Evolutionary conservation across 208 protist genomes (phyloP).

Genomic region (Crithidia sp.): DNA sequence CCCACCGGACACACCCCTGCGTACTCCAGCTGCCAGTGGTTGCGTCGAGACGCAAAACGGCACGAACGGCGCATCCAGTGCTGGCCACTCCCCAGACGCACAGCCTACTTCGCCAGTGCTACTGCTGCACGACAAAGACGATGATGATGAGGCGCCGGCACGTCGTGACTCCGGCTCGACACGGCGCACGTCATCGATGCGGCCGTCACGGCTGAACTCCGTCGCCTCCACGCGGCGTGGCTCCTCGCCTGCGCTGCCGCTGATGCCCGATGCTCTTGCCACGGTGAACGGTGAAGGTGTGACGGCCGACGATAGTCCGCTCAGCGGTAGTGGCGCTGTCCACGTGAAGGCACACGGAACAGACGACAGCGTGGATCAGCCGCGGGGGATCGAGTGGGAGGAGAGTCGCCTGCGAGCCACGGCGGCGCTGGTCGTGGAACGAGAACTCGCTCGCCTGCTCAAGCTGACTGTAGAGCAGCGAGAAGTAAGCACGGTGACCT

Average conservation of each 20-base stretch:
- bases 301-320: too few relatives aligned
- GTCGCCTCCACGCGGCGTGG: constrained; percentile 9
- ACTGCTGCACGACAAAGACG: not conserved
- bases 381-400: too few relatives aligned
- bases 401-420: too few relatives aligned
- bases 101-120: not conserved
- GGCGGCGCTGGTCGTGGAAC: too few relatives aligned
- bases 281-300: too few relatives aligned
- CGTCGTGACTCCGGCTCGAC: not conserved
- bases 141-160: not conserved
- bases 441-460: too few relatives aligned
- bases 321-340: too few relatives aligned
- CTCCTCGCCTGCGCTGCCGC: not conserved
- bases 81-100: not conserved
- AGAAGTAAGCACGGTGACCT: too few relatives aligned
- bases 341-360: too few relatives aligned
- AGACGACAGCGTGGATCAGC: too few relatives aligned
- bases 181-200: not conserved
- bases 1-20: constrained; percentile 3
- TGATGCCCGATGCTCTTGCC: too few relatives aligned
- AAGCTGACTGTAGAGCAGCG: too few relatives aligned
- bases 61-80: not conserved
- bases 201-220: constrained; percentile 13
- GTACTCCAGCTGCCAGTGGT: not conserved
- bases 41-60: not conserved